Evolutionary conservation across 331 rosid genomes (phyloP).

Genomic region (Saraca asoca): DNA sequence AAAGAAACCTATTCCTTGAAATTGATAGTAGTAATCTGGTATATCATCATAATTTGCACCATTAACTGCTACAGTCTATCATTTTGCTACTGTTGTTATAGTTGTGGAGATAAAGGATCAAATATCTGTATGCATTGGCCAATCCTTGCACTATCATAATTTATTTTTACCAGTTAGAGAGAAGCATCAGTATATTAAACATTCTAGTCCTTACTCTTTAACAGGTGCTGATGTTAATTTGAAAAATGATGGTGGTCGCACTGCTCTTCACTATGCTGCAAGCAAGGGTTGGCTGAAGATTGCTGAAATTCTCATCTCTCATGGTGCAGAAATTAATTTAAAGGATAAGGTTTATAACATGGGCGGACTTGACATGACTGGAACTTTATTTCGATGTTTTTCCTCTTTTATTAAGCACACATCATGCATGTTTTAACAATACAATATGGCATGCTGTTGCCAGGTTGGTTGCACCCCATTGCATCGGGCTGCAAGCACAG

Average conservation of each 20-base stretch:
- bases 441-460: conserved; percentile 19
- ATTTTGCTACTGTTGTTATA: not conserved
- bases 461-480: conserved; percentile 95
- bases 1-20: not conserved
- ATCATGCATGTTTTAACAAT: conserved; percentile 15
- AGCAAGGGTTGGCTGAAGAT: conserved; percentile 86
- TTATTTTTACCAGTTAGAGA: conserved; percentile 7
- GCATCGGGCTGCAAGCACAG: conserved; percentile 96
- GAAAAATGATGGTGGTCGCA: conserved; percentile 73
- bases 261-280: conserved; percentile 93
- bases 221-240: conserved; percentile 83
- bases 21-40: not conserved
- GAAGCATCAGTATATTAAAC: conserved; percentile 22
- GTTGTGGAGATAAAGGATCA: conserved; percentile 10
- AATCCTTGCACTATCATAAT: not conserved
- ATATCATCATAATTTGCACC: not conserved
- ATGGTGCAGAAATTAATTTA: conserved; percentile 68
- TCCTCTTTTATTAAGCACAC: conserved; percentile 7
- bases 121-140: not conserved
- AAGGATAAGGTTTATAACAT: conserved; percentile 73
- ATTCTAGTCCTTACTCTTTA: conserved; percentile 28
- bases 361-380: conserved; percentile 19
- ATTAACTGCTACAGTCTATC: not conserved
- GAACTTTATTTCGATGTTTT: conserved; percentile 9
- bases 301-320: conserved; percentile 71